Base-by-base conservation (phyloP, 2,329 filamentous ascomycete species). In the Apiospora arundinis region DNA sequence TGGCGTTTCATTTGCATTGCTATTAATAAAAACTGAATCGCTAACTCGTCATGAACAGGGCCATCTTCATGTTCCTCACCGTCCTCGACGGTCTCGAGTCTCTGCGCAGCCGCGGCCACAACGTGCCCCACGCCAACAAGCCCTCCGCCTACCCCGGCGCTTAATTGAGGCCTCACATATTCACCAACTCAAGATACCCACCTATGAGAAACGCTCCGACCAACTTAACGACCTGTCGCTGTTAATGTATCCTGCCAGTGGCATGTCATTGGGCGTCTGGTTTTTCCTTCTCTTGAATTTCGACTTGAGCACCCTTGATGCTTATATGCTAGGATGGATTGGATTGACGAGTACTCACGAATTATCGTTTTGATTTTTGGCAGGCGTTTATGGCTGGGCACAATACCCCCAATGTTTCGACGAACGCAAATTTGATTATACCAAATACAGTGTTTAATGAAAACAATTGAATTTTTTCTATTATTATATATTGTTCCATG, bases 51-150 rank as follows among this genome's bases (percentile, higher is more conserved):
- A 28, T 1, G 4, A 32, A 21, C n/a, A 82, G 87, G 87, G 83
- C 80, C 65, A 80, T 87, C 71, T 88, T 88, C 76, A 82, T 81
- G 8, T 83, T 81, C 67, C 80, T 89, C 8, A 80, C 85, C 44
- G 81, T 84, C 48, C 77, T 89, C 70, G 87, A 88, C 72, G 81
- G 80, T 4, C 75, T 88, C 49, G 82, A 83, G 70, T 81, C 81
- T 45, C 78, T 85, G 75, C 81, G 83, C 60, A 82, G 81, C 68
- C 83, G 84, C 63, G 82, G 81, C 48, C 80, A 82, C 75, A 76
- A 75, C 67, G 74, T 75, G 23, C 70, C 70, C 6, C 73, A 74
- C 63, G 70, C 70, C 7, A 66, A 73, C 67, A 74, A 74, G 56
- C 76, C 78, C 7, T 70, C 76, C 25, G 77, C 76, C 12, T 75